Percentiles rank a stretch among this genome's conserved stretches.
phyloP scores from a whole-genome alignment of 2,329 filamentous ascomycete genomes.

The Neonectria coccinea region DNA sequence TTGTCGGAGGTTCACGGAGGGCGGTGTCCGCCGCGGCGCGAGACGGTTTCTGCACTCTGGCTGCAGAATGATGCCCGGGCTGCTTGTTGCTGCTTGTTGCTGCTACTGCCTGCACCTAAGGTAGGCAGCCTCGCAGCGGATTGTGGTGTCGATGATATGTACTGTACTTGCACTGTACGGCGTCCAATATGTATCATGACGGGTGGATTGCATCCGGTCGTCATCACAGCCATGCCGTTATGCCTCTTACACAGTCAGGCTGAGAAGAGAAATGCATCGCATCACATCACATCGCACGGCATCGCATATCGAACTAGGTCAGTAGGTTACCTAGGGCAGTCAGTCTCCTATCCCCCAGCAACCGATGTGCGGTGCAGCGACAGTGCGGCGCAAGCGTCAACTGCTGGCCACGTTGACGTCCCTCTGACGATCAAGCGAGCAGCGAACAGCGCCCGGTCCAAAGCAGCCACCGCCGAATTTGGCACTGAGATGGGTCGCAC shows the following conservation, averaged over 20 bases:
- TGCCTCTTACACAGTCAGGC: slow-evolving; percentile 8
- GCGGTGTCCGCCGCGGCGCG: slow-evolving; percentile 8
- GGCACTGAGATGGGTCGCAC: slow-evolving; percentile 20
- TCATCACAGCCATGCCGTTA: neutral
- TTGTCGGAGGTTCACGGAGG: slow-evolving; percentile 15
- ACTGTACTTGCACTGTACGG: neutral
- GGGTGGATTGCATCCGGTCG: neutral
- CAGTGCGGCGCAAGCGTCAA: slow-evolving; percentile 32
- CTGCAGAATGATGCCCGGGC: neutral
- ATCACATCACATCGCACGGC: neutral
- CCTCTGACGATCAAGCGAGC: slow-evolving; percentile 21
- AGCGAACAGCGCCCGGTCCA: slow-evolving; percentile 22
- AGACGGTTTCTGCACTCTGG: neutral
- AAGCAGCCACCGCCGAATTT: slow-evolving; percentile 36
- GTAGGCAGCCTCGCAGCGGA: neutral
- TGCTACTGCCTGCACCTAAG: slow-evolving; percentile 1
- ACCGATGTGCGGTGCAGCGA: slow-evolving; percentile 28
- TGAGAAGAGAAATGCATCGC: neutral
- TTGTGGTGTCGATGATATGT: neutral
- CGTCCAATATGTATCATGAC: neutral
- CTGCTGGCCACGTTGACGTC: slow-evolving; percentile 23
- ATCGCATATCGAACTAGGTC: neutral
- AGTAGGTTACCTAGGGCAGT: too few relatives aligned
- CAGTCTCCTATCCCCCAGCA: neutral
- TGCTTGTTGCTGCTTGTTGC: neutral